Evolutionary conservation across 2,329 filamentous ascomycete species (phyloP), one percentile per base, ranked within the genome.

Genomic region (Pyrenophora teres): DNA sequence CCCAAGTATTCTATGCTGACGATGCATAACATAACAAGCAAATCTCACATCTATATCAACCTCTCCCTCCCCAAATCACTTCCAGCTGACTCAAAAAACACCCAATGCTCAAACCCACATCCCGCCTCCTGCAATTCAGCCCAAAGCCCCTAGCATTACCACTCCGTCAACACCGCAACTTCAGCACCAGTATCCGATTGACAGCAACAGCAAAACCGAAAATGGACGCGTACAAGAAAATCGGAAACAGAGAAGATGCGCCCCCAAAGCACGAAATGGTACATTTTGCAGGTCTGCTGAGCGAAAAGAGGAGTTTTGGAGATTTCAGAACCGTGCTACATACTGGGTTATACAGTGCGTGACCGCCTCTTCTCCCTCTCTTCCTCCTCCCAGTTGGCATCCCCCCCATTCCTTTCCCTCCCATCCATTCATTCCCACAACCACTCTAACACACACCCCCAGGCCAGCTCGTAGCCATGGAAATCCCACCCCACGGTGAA

Each of bases 401-500:
- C 10, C 25, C 6, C 7, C 4, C 39, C 12, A 6, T 30, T 9
- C 15, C n/a, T 3, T 3, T 27, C n/a, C 16, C 7, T 23, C n/a
- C 6, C n/a, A 8, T 12, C 18, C 10, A 32, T 37, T n/a, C 15
- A 15, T 15, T 15, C 15, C 15, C 15, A 15, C 15, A 15, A 33
- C 15, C 23, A 32, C 19, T 21, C 19, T 21, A 21, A 21, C 19
- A 15, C 16, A 3, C 15, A 2, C 12, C 6, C 1, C 18, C 43
- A 46, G 43, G 78, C 9, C 85, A 87, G 68, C 69, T 87, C 7
- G 84, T 87, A 0, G 77, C 84, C 0, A 87, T 87, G 84, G 84
- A 83, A 37, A 78, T 87, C 0, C 85, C 84, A 0, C 81, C 85
- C 0, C 80, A 78, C 12, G 84, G 84, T 2, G 84, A 87, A 25